Evolutionary conservation across 257 asterid genomes (phyloP).

Genomic region (Eucommia ulmoides): DNA sequence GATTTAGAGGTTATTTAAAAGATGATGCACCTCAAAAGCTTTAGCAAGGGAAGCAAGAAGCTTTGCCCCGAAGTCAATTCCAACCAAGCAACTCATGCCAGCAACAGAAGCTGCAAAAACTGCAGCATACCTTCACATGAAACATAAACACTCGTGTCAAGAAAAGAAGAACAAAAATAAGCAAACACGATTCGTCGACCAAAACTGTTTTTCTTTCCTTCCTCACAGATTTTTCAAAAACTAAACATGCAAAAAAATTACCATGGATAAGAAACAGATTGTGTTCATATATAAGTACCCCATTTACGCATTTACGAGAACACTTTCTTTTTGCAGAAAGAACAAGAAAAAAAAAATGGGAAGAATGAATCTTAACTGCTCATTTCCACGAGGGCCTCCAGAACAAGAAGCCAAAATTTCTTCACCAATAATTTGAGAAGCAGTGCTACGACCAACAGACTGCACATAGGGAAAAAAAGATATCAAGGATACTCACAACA

Average conservation of each 20-base stretch:
- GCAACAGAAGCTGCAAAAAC: slow-evolving; percentile 84
- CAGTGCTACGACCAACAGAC: slow-evolving; percentile 52
- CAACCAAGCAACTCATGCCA: slow-evolving; percentile 84
- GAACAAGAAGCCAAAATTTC: slow-evolving; percentile 72
- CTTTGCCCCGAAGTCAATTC: slow-evolving; percentile 92
- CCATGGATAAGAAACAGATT: no score
- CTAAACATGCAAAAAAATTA: no score
- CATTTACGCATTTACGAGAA: no score
- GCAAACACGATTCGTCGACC: no score
- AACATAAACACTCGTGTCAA: no score
- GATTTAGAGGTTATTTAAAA: no score
- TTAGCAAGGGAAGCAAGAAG: slow-evolving; percentile 73
- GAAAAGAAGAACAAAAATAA: background rate
- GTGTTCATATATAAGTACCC: no score
- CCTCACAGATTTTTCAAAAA: no score
- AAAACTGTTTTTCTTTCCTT: no score
- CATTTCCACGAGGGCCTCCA: slow-evolving; percentile 82
- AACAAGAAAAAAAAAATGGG: no score
- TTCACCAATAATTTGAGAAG: slow-evolving; percentile 49
- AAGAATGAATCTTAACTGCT: slow-evolving; percentile 73
- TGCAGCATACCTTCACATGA: slow-evolving; percentile 73
- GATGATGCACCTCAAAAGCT: slow-evolving; percentile 76
- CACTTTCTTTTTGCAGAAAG: no score
- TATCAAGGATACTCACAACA: no score
- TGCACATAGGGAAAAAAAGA: slow-evolving; percentile 22